Conservation (phyloP, 371 early-diverging fungal genomes). For the Zychaea mexicana region DNA sequence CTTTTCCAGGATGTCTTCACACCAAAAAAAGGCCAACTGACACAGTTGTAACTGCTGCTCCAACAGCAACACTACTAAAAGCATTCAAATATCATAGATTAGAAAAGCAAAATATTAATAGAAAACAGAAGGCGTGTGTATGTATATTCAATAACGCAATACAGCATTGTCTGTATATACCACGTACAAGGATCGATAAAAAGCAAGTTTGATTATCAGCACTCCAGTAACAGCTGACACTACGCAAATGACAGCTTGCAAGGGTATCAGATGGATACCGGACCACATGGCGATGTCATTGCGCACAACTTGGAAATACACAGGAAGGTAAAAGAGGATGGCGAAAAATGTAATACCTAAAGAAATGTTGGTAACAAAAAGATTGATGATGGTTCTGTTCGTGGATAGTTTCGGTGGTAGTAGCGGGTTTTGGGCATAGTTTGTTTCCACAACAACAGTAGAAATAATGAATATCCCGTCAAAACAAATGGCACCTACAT, state of each 20-base stretch:
- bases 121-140: too few species aligned
- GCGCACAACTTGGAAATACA: conserved; percentile 79
- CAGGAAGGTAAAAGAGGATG: conserved; percentile 65
- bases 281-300: conserved; percentile 55
- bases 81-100: too few species aligned
- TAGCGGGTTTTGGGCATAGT: conserved; percentile 56
- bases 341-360: conserved; percentile 59
- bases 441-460: conserved; percentile 46
- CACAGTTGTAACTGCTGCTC: too few species aligned
- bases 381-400: conserved; percentile 44
- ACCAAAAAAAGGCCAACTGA: too few species aligned
- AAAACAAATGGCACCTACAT: conserved; percentile 43
- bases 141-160: too few species aligned
- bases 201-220: conserved; percentile 46
- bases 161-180: too few species aligned
- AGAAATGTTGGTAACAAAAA: conserved; percentile 53
- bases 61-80: too few species aligned
- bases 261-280: conserved; percentile 50
- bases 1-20: too few species aligned
- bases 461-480: conserved; percentile 44
- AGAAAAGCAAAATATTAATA: too few species aligned
- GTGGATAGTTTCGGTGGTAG: conserved; percentile 58
- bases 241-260: conserved; percentile 46
- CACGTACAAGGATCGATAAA: conserved; percentile 53
- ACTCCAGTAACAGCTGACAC: conserved; percentile 42